These are phyloP conservation scores for Coffea canephora DNA, from an alignment of 257 asterid species.

Conservation along the genomic window DNA sequence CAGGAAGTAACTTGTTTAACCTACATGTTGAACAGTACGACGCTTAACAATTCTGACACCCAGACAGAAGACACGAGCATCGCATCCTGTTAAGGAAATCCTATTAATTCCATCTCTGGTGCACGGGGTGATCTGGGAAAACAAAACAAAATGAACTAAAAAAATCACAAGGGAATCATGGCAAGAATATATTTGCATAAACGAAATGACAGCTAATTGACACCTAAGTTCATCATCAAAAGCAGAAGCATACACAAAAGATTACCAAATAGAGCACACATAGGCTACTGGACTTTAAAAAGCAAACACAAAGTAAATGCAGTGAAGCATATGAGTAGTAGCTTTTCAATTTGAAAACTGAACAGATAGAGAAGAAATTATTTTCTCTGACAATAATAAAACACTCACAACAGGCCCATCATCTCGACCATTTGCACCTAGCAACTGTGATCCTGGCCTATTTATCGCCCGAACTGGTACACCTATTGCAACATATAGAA, in stretches of 20 bases:
- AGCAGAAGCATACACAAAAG: neutral
- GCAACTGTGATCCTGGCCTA: slow-evolving; percentile 85
- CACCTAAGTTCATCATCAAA: neutral
- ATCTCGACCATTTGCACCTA: slow-evolving; percentile 97
- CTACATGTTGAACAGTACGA: slow-evolving; percentile 80
- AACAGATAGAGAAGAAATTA: slow-evolving; percentile 3
- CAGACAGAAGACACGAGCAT: slow-evolving; percentile 83
- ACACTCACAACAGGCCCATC: slow-evolving; percentile 91
- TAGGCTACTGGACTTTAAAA: neutral
- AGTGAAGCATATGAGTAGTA: neutral
- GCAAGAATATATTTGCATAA: neutral
- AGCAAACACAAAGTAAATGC: neutral
- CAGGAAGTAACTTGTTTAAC: slow-evolving; percentile 19
- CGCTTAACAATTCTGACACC: slow-evolving; percentile 94
- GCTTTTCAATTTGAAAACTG: neutral
- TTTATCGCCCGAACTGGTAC: slow-evolving; percentile 83
- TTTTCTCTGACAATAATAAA: slow-evolving; percentile 7
- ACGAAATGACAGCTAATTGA: neutral
- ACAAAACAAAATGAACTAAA: slow-evolving; percentile 31
- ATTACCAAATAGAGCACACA: neutral
- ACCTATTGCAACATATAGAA: slow-evolving; percentile 37
- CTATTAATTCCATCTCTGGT: slow-evolving; percentile 92
- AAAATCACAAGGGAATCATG: slow-evolving; percentile 9
- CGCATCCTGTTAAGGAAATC: slow-evolving; percentile 79
- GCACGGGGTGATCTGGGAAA: slow-evolving; percentile 80